phyloP scores from a whole-genome alignment of 441 rosid species.

The Metrosideros polymorpha region DNA sequence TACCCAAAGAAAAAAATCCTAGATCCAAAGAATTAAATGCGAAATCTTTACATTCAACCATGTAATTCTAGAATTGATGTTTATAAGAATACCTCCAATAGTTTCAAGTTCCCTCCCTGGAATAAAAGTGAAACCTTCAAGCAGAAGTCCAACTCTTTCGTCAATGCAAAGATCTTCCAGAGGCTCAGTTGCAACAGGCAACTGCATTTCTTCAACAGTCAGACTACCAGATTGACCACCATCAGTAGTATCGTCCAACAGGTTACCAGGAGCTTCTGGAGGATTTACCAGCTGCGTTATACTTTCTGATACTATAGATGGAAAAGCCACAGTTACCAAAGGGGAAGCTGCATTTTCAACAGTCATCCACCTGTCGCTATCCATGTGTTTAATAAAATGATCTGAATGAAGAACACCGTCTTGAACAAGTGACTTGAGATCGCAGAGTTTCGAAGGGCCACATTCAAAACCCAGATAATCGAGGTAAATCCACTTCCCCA shows the following conservation, averaged over 20 bases:
- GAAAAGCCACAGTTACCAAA: conserved; percentile 38
- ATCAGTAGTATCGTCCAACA: conserved; percentile 57
- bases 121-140: conserved; percentile 55
- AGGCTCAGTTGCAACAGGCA: conserved; percentile 21
- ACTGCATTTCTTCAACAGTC: conserved; percentile 26
- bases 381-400: conserved; percentile 84
- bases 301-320: conserved; percentile 61
- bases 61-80: neutral
- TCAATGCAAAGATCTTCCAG: conserved; percentile 61
- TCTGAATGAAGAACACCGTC: conserved; percentile 76
- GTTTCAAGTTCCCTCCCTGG: conserved; percentile 87
- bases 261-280: conserved; percentile 97
- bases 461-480: conserved; percentile 78
- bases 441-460: conserved; percentile 81
- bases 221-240: conserved; percentile 25
- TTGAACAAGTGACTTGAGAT: conserved; percentile 74
- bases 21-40: neutral
- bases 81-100: conserved; percentile 55
- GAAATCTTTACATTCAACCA: neutral
- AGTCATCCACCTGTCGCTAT: conserved; percentile 89
- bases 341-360: conserved; percentile 98
- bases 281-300: conserved; percentile 78
- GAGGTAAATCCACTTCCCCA: conserved; percentile 95
- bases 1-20: neutral
- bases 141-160: conserved; percentile 57